Percentiles rank a stretch among this genome's conserved stretches.
Evolutionary conservation across 2,329 filamentous ascomycete species (phyloP).

Genomic region (Myriosclerotinia curreyana): DNA sequence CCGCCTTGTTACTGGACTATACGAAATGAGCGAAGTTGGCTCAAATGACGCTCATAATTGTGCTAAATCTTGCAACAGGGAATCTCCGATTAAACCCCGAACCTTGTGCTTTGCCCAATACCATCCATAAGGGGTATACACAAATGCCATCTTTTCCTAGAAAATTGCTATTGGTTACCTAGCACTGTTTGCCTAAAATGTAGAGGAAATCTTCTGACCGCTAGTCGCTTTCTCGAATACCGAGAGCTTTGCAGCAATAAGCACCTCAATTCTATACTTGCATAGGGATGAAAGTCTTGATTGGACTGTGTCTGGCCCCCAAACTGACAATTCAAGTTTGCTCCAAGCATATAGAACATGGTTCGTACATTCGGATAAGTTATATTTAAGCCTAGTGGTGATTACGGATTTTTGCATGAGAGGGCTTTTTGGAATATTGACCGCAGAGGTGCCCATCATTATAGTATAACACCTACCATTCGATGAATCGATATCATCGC

Average conservation of each 20-base stretch:
- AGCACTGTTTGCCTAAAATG: neutral
- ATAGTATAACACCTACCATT: too few species aligned
- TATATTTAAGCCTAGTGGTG: neutral
- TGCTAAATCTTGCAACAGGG: neutral
- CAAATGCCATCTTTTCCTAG: neutral
- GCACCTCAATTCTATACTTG: neutral
- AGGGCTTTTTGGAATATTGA: neutral
- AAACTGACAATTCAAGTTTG: neutral
- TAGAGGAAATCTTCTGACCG: neutral
- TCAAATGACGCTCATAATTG: neutral
- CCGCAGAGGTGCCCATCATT: too few species aligned
- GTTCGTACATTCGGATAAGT: neutral
- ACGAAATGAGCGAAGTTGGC: neutral
- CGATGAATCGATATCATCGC: neutral
- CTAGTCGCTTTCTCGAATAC: neutral
- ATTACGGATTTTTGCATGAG: neutral
- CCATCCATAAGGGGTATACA: neutral
- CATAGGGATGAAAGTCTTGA: neutral
- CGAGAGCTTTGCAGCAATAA: neutral
- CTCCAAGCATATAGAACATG: neutral
- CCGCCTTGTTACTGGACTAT: neutral
- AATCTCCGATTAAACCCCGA: neutral
- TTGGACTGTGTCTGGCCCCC: neutral
- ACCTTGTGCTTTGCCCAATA: neutral
- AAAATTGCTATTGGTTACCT: neutral